Conservation (phyloP, 192 early-diverging fungal species). For the Dissophora ornata region DNA sequence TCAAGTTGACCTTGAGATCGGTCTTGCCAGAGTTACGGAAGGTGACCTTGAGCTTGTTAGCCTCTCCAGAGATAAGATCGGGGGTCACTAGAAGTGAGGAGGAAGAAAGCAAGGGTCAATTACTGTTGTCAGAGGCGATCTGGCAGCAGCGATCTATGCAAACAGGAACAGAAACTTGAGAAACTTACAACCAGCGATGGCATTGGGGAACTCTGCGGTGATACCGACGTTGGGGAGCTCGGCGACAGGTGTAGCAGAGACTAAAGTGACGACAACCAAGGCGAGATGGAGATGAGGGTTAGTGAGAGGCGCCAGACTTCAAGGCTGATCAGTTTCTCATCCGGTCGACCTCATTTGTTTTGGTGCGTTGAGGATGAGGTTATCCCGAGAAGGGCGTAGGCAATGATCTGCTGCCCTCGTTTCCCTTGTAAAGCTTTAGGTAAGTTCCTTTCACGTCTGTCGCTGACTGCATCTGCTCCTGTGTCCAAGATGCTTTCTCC, state of each 20-base stretch:
- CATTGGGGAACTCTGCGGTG: constrained; percentile 50
- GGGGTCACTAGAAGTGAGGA: constrained; percentile 38
- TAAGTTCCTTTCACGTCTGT: too few species aligned
- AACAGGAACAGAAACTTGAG: neutral
- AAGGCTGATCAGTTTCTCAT: constrained; percentile 9
- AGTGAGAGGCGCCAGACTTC: neutral
- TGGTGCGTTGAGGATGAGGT: too few species aligned
- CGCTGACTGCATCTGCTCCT: too few species aligned
- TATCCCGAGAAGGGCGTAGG: too few species aligned
- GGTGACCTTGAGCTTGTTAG: constrained; percentile 48
- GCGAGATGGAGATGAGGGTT: neutral
- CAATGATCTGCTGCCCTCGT: too few species aligned
- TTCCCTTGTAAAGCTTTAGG: too few species aligned
- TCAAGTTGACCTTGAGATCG: constrained; percentile 49
- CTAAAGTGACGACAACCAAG: constrained; percentile 24
- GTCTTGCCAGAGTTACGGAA: constrained; percentile 54
- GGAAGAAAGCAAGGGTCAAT: neutral
- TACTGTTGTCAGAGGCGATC: neutral
- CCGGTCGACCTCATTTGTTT: too few species aligned
- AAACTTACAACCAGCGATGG: constrained; percentile 50
- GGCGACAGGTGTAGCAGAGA: constrained; percentile 27
- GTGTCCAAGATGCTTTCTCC: too few species aligned
- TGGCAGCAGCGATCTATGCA: neutral
- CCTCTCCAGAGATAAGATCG: constrained; percentile 41
- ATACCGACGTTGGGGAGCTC: constrained; percentile 30